Base-by-base conservation (phyloP, 805 yeast genomes). In the Sungouiozyma ichnusensis region DNA sequence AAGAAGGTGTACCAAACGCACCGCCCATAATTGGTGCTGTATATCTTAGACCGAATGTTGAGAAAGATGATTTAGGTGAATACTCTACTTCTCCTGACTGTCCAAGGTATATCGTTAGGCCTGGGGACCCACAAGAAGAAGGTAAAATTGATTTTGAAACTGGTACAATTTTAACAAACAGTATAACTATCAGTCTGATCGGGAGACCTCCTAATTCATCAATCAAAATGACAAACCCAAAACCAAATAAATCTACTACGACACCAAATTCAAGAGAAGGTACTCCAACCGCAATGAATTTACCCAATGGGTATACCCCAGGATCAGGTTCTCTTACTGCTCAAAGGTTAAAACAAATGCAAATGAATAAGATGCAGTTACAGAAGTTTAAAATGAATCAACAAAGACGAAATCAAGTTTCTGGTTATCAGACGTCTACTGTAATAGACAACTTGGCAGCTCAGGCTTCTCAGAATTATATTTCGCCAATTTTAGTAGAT, bases 21-120 rank as follows among this genome's bases (percentile, higher is more conserved):
- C 97, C 97, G 11, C 97, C 98, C 11, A 61, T 87, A 17, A 76
- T 84, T 32, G 98, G 98, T 19, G 92, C 85, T 20, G 95, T 92
- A 4, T 90, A 85, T 61, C 65, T 80, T 47, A 76, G 92, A 47
- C 84, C 85, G 1, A 75, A 79, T 33, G 77, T 79, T 48, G 78
- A 79, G 35, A 79, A 79, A 44, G 95, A 87, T 57, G 96, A 90
- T 55, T 72, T 83, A 41, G 94, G 87, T 43, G 86, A 81, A 61
- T 79, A 79, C 51, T 67, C 77, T 1, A 63, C 74, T 14, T 69
- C 75, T n/a, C 62, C 63, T 27, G 67, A 68, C 13, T 65, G 69
- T 44, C 72, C 71, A 16, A 64, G 65, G 44, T 65, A 68, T 45
- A 64, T 68, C 38, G 60, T 67, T 3, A 60, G 71, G 48, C 73